Conservation (phyloP, 169 alveolate species). For the Plasmodium gaboni region DNA sequence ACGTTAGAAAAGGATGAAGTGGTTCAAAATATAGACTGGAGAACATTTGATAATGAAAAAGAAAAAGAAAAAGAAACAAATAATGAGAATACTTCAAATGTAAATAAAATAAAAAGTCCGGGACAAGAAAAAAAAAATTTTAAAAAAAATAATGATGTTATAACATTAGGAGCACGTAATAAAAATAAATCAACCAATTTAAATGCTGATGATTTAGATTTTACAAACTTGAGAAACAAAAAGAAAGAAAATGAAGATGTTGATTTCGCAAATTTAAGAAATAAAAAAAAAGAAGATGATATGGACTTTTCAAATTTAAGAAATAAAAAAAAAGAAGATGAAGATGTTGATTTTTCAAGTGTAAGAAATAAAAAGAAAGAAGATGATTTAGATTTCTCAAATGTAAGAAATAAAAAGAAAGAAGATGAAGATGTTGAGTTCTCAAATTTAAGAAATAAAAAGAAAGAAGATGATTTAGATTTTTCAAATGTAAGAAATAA, state of each 20-base stretch:
- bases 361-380: constrained; percentile 19
- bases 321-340: constrained; percentile 7
- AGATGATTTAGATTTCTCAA: constrained; percentile 20
- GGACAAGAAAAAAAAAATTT: constrained; percentile 19
- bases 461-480: constrained; percentile 7
- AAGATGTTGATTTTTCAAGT: constrained; percentile 12
- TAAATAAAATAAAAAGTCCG: constrained; percentile 9
- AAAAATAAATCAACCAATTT: constrained; percentile 1
- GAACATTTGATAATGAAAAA: constrained; percentile 36
- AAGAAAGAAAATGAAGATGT: background rate
- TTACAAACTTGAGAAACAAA: constrained; percentile 14
- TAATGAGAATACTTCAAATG: constrained; percentile 3
- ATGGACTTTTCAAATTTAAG: background rate
- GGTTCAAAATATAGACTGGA: constrained; percentile 67
- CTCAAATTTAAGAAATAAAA: constrained; percentile 23
- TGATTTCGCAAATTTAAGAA: background rate
- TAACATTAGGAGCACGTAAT: background rate
- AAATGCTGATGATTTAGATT: constrained; percentile 33
- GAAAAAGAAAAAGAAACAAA: background rate
- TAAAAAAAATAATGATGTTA: constrained; percentile 11
- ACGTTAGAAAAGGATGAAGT: constrained; percentile 47
- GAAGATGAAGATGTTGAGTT: constrained; percentile 28
- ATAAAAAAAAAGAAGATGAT: constrained; percentile 1
- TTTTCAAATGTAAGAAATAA: constrained; percentile 18
- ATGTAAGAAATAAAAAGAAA: constrained; percentile 18